Evolutionary conservation across 2,329 filamentous ascomycete species (phyloP).

Genomic region (Harringtonia lauricola): DNA sequence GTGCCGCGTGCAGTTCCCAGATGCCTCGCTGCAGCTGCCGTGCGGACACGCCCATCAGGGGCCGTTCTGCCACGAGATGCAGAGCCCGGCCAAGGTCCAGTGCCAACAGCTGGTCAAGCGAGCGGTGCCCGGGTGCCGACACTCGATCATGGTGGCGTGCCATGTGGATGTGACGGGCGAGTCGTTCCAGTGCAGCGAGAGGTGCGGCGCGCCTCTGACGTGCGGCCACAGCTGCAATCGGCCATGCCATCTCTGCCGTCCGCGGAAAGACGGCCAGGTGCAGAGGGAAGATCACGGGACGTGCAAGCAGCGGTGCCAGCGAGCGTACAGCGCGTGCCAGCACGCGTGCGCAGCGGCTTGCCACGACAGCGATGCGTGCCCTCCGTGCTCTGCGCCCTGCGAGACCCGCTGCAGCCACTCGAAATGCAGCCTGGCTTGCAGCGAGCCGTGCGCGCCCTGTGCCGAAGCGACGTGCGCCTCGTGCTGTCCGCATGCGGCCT

Average conservation of each 20-base stretch:
- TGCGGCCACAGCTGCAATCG: conserved; percentile 50
- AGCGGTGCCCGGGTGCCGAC: conserved; percentile 41
- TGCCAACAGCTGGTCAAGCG: conserved; percentile 38
- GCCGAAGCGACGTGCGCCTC: conserved; percentile 42
- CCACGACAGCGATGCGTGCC: conserved; percentile 36
- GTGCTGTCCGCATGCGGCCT: conserved; percentile 37
- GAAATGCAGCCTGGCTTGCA: conserved; percentile 41
- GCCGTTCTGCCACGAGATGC: conserved; percentile 27
- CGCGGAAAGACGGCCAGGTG: conserved; percentile 19
- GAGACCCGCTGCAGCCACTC: conserved; percentile 35
- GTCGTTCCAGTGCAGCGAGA: conserved; percentile 32
- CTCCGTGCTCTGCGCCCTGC: conserved; percentile 36
- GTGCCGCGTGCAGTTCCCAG: conserved; percentile 23
- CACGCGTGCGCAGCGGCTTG: conserved; percentile 43
- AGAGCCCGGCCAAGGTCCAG: conserved; percentile 30
- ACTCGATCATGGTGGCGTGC: conserved; percentile 40
- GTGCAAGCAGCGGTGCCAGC: conserved; percentile 38
- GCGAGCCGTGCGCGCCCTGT: conserved; percentile 51
- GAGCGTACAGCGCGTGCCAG: conserved; percentile 39
- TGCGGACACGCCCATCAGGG: conserved; percentile 29
- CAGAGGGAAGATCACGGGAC: conserved; percentile 27
- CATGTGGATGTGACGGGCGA: conserved; percentile 27
- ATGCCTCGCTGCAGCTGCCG: conserved; percentile 23
- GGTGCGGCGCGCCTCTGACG: conserved; percentile 31
- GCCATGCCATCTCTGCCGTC: conserved; percentile 37